Percentiles rank a stretch among this genome's conserved stretches.
Evolutionary conservation across 345 rosid genomes (phyloP).

Genomic region (Aurinia saxatilis): DNA sequence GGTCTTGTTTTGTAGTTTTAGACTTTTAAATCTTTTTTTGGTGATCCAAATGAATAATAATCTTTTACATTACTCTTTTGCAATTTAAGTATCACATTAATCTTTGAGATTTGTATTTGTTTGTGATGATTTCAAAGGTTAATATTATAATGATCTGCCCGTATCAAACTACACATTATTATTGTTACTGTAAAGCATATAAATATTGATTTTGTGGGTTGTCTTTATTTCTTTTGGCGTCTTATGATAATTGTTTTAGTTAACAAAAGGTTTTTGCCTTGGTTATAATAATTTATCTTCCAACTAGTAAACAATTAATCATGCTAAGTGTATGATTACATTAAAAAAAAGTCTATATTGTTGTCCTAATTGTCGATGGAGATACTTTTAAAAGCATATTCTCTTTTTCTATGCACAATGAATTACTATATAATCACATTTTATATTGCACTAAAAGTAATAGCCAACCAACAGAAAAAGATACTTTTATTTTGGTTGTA

Average conservation of each 20-base stretch:
- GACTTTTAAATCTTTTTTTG: no score
- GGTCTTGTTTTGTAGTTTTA: neutral
- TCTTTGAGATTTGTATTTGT: neutral
- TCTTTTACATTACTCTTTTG: neutral
- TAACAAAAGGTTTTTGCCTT: neutral
- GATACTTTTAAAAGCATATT: conserved; percentile 19
- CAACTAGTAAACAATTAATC: conserved; percentile 1
- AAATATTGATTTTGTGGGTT: neutral
- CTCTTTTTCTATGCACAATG: neutral
- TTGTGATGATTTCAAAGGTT: no score
- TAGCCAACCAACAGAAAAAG: neutral
- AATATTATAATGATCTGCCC: neutral
- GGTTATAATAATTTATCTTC: no score
- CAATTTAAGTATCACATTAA: neutral
- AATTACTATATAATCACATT: conserved; percentile 1
- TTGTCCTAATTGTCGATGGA: neutral
- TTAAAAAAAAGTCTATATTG: no score
- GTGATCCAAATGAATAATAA: conserved; percentile 1
- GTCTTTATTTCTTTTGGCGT: neutral
- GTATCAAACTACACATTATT: neutral
- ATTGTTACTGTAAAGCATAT: no score
- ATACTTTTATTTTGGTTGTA: no score
- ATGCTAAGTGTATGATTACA: neutral
- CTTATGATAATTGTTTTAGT: neutral
- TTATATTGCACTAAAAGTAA: neutral